These are phyloP conservation scores for Jimgerdemannia lactiflua DNA, from an alignment of 192 early-diverging fungal genomes.

Conservation along the genomic window DNA sequence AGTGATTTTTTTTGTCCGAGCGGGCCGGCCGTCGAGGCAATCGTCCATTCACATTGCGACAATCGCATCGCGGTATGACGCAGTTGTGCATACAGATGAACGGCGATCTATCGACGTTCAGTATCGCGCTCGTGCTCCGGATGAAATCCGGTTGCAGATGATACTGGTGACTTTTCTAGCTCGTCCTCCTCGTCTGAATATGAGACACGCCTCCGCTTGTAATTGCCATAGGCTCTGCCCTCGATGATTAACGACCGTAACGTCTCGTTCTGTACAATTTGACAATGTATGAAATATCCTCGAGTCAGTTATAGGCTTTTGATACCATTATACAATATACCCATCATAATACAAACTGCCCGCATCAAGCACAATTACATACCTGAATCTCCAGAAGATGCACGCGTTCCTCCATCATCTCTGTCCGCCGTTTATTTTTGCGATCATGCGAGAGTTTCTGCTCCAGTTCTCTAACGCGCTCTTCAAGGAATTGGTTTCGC, in stretches of 20 bases:
- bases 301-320: too few species aligned
- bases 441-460: constrained; percentile 9
- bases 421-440: constrained; percentile 3
- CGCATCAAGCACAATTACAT: constrained; percentile 1
- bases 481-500: neutral
- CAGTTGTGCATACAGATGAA: neutral
- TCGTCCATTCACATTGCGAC: neutral
- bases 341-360: neutral
- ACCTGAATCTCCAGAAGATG: constrained; percentile 32
- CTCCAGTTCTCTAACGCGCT: constrained; percentile 9
- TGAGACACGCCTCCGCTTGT: constrained; percentile 3
- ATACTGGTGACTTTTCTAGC: neutral
- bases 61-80: neutral
- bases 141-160: neutral
- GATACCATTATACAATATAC: neutral
- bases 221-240: constrained; percentile 1
- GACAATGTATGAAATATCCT: neutral
- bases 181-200: neutral
- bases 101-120: neutral
- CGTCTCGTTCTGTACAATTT: constrained; percentile 17
- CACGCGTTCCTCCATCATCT: constrained; percentile 4
- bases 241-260: constrained; percentile 20
- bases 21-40: neutral
- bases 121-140: constrained; percentile 2
- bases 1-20: neutral